Evolutionary conservation across 23 red algal species (phyloP).

Genomic region (Gracilariopsis chorda): DNA sequence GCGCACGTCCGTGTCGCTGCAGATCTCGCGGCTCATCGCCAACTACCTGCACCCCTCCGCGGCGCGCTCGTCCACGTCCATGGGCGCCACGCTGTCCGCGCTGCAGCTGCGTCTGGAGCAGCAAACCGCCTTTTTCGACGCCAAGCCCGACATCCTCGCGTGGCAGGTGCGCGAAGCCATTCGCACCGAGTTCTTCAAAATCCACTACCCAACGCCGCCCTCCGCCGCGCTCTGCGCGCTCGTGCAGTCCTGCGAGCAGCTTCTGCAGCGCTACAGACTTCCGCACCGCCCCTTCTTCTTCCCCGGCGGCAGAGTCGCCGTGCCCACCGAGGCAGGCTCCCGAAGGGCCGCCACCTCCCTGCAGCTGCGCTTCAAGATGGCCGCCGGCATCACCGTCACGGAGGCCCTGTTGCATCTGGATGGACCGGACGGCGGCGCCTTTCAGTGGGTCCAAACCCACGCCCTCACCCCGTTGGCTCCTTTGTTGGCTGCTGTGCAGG

Average conservation of each 20-base stretch:
- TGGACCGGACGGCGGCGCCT: conserved; percentile 54
- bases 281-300: conserved; percentile 51
- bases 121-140: conserved; percentile 19
- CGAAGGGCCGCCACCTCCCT: conserved; percentile 42
- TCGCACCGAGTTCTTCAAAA: conserved; percentile 65
- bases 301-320: conserved; percentile 56
- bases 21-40: conserved; percentile 16
- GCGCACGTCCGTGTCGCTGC: conserved; percentile 25
- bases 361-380: conserved; percentile 52
- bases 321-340: conserved; percentile 51
- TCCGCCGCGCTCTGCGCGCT: conserved; percentile 17
- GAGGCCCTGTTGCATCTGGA: conserved; percentile 60
- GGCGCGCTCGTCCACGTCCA: conserved; percentile 1
- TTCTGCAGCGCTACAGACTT: neutral
- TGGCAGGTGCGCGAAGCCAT: conserved; percentile 49
- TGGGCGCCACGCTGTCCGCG: conserved; percentile 37
- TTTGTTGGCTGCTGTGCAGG: neutral
- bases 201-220: conserved; percentile 47
- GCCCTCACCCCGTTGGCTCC: conserved; percentile 23
- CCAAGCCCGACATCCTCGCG: conserved; percentile 29
- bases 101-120: conserved; percentile 9
- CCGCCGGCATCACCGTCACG: neutral
- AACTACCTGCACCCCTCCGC: conserved; percentile 9
- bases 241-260: conserved; percentile 34
- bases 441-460: conserved; percentile 46